phyloP scores from a whole-genome alignment of 257 asterid genomes.

The Forsythia suspensa region DNA sequence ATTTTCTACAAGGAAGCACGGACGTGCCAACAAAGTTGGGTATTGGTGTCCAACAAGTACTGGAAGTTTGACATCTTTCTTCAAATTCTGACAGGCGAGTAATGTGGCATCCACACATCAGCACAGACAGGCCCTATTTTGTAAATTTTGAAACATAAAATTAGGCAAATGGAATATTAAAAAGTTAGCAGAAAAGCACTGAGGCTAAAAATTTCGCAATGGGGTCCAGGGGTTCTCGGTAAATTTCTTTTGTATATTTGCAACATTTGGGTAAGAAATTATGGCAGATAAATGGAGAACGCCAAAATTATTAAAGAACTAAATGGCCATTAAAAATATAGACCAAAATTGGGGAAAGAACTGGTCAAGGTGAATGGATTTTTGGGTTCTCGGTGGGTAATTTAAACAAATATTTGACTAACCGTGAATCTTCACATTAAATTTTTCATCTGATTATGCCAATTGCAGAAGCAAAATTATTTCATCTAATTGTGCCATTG shows the following conservation, averaged over 20 bases:
- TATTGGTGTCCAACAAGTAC: no score
- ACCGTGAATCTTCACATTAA: not conserved
- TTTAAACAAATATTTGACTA: not conserved
- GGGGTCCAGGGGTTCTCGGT: no score
- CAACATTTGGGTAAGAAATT: not conserved
- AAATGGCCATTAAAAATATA: not conserved
- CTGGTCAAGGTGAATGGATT: not conserved
- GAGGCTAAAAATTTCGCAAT: no score
- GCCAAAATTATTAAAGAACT: not conserved
- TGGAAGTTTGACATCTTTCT: no score
- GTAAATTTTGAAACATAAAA: no score
- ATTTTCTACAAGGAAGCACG: not conserved
- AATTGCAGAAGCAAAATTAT: not conserved
- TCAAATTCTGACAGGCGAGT: no score
- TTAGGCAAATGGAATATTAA: no score
- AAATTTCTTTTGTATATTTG: no score
- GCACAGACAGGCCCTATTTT: no score
- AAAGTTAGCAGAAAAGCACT: no score
- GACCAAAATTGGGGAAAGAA: not conserved
- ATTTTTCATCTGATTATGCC: not conserved
- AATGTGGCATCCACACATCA: no score
- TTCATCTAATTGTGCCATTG: not conserved
- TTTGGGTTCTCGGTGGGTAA: not conserved
- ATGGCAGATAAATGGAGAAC: not conserved
- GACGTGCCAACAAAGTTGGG: not conserved